Evolutionary conservation across 2,329 filamentous ascomycete genomes (phyloP).

Genomic region (Magnaporthiopsis poae): DNA sequence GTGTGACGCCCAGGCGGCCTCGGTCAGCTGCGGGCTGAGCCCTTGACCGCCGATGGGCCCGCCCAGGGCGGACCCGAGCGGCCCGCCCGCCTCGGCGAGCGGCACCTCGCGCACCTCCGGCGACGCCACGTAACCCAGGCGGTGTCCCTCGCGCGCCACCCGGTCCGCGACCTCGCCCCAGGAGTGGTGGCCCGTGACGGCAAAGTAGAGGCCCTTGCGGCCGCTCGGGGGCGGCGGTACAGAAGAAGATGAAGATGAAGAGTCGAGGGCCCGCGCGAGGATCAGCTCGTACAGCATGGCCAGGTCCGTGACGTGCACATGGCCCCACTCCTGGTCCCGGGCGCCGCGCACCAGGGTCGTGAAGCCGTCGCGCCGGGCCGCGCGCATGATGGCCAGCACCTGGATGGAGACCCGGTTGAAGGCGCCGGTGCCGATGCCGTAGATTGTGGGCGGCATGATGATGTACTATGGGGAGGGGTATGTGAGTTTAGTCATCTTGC

Average conservation of each 20-base stretch:
- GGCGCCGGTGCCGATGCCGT: conserved; percentile 31
- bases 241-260: background rate
- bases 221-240: conserved; percentile 25
- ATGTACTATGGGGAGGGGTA: conserved; percentile 13
- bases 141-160: conserved; percentile 24
- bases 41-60: background rate
- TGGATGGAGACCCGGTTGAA: conserved; percentile 31
- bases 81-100: conserved; percentile 19
- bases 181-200: conserved; percentile 26
- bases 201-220: conserved; percentile 32
- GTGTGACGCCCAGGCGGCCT: conserved; percentile 26
- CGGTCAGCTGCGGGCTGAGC: conserved; percentile 17
- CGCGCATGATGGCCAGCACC: conserved; percentile 19
- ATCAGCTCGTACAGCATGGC: conserved; percentile 30
- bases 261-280: conserved; percentile 22
- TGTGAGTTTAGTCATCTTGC: no score
- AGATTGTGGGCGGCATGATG: conserved; percentile 38
- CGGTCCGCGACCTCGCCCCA: conserved; percentile 29
- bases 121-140: conserved; percentile 22
- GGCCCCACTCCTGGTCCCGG: conserved; percentile 28
- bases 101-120: conserved; percentile 18
- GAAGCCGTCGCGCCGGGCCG: conserved; percentile 17
- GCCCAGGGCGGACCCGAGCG: background rate
- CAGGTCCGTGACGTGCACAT: conserved; percentile 36
- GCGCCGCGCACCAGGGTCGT: conserved; percentile 23